Conservation (phyloP, 2,329 filamentous ascomycete species). For the Beauveria scarabaeidicola region DNA sequence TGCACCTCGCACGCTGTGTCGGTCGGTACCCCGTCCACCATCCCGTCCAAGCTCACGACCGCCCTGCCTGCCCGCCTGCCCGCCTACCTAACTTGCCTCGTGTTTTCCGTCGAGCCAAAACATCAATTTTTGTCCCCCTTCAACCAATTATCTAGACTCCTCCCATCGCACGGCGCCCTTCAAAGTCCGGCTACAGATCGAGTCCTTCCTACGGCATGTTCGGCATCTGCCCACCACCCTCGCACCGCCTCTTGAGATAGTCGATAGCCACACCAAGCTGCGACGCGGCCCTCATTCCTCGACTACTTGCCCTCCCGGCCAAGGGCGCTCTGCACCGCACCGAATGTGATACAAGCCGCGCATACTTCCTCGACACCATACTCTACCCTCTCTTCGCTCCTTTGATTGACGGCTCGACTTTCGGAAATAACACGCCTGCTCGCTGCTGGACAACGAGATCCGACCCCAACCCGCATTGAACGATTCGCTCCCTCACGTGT, state of each 20-base stretch:
- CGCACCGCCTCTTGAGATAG: neutral
- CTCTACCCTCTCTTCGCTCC: neutral
- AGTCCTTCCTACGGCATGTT: neutral
- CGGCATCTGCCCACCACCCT: neutral
- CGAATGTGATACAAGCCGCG: slow-evolving; percentile 6
- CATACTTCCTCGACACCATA: neutral
- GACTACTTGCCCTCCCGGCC: neutral
- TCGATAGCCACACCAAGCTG: neutral
- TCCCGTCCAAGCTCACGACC: slow-evolving; percentile 5
- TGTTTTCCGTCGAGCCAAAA: neutral
- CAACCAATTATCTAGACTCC: neutral
- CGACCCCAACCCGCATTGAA: neutral
- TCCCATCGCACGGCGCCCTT: neutral
- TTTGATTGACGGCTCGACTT: neutral
- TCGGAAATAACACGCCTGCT: neutral
- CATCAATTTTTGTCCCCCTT: neutral
- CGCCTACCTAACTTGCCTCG: neutral
- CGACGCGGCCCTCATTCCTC: neutral
- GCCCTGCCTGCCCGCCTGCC: neutral
- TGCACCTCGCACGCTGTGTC: neutral
- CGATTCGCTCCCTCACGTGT: neutral
- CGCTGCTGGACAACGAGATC: slow-evolving; percentile 6
- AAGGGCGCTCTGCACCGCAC: neutral
- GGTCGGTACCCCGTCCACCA: neutral
- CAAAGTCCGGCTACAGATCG: neutral